Evolutionary conservation across 768 basidiomycete genomes (phyloP).

Genomic region (Tulasnella sp.): DNA sequence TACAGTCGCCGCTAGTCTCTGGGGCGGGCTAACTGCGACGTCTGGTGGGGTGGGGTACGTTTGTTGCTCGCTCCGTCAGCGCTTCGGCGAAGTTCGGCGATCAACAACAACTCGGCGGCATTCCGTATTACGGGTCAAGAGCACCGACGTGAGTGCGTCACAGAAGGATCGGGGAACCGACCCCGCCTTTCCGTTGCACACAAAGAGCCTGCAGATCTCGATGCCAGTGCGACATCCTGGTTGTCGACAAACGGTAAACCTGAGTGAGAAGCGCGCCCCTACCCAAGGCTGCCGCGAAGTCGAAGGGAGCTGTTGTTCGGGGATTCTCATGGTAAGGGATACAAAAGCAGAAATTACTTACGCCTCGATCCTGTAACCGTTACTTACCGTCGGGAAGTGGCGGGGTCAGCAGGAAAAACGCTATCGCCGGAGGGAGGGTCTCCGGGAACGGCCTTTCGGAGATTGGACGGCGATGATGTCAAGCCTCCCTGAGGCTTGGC

Average conservation of each 20-base stretch:
- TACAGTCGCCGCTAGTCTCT: background rate
- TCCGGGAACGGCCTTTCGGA: background rate
- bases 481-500: background rate
- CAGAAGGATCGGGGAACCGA: background rate
- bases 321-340: background rate
- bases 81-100: too few species aligned
- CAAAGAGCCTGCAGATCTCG: background rate
- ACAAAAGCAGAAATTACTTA: conserved; percentile 1
- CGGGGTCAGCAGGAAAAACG: background rate
- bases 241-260: background rate
- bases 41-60: background rate
- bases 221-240: background rate
- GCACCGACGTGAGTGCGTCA: background rate
- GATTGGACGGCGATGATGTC: conserved; percentile 13
- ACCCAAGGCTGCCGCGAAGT: conserved; percentile 7
- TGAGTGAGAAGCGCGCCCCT: background rate
- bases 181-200: background rate
- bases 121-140: background rate
- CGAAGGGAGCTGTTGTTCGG: background rate
- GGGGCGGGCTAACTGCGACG: background rate
- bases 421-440: background rate
- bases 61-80: background rate
- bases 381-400: background rate
- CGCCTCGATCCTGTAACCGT: background rate
- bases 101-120: background rate